Base-by-base conservation (phyloP, 2,329 filamentous ascomycete genomes). In the Lachnellula cervina region DNA sequence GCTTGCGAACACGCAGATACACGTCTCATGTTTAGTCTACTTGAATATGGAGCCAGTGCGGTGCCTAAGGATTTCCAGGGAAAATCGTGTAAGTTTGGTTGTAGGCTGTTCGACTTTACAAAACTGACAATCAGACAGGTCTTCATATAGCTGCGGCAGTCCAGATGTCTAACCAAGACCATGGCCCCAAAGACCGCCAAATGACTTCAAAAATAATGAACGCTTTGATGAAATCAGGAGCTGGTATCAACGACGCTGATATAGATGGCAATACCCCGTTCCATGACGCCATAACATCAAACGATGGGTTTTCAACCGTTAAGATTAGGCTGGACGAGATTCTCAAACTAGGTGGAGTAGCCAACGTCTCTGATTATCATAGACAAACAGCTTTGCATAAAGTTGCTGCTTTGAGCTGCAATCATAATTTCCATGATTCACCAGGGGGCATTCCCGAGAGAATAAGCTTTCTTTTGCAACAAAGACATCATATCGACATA, bases 371-470 rank as follows among this genome's bases (percentile, higher is more conserved):
- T 9, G 53, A 58, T 28, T 40, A 49, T 35, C 32, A n/a, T 21
- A 40, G 46, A 48, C 38, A 51, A 37, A 51, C 28, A 16, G 47
- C 52, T 19, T 23, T 49, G n/a, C 58, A 60, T 46, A 58, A 56
- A 14, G 40, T 43, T 25, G 14, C 28, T 3, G 21, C 7, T 5
- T 28, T 23, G n/a, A 40, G 13, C 21, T 23, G 21, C 6, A 40
- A 48, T 6, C 34, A 40, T 19, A 21, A 4, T 23, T 23, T 23
- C 14, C 9, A 19, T 9, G 23, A 21, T 8, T 32, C 28, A 11
- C 2, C 7, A 32, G 7, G 28, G 28, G 28, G 28, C 11, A 25
- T 17, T 28, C 9, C 37, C 9, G 5, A 52, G 5, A 37, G 23
- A 13, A 40, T 59, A 14, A 28, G 43, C 7, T 52, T 44, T 14